Conservation (phyloP, 176 grass and related monocot species). For the Juncus inflexus region DNA sequence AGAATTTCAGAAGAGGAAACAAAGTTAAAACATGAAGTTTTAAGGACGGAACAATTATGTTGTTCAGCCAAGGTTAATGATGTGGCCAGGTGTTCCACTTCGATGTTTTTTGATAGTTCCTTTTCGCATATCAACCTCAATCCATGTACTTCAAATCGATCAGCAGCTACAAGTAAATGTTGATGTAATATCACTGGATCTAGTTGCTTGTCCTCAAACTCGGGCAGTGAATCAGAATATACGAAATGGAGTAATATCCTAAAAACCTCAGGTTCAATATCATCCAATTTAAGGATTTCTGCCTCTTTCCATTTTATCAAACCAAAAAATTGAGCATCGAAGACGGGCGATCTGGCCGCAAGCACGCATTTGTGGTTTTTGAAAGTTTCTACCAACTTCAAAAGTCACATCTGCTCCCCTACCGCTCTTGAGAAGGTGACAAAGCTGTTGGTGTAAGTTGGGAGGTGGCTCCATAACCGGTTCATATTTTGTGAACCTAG, state of each 20-base stretch:
- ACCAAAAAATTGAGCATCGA: constrained; percentile 30
- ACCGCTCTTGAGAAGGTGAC: constrained; percentile 8
- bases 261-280: constrained; percentile 25
- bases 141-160: background rate
- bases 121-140: background rate
- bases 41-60: constrained; percentile 3
- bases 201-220: background rate
- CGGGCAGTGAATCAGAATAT: constrained; percentile 13
- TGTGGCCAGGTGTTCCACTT: background rate
- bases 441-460: constrained; percentile 9
- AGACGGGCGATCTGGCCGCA: constrained; percentile 20
- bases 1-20: background rate
- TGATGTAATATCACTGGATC: background rate
- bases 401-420: constrained; percentile 26
- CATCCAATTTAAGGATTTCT: constrained; percentile 9
- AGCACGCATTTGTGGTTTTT: constrained; percentile 10
- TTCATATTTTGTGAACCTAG: background rate
- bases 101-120: background rate
- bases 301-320: background rate
- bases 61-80: background rate
- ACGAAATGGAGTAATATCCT: constrained; percentile 17
- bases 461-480: background rate
- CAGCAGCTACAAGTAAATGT: background rate
- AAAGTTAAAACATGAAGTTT: background rate
- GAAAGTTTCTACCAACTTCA: constrained; percentile 1